Conservation (phyloP, 306 rosid genomes). For the Pyrus bretschneideri region DNA sequence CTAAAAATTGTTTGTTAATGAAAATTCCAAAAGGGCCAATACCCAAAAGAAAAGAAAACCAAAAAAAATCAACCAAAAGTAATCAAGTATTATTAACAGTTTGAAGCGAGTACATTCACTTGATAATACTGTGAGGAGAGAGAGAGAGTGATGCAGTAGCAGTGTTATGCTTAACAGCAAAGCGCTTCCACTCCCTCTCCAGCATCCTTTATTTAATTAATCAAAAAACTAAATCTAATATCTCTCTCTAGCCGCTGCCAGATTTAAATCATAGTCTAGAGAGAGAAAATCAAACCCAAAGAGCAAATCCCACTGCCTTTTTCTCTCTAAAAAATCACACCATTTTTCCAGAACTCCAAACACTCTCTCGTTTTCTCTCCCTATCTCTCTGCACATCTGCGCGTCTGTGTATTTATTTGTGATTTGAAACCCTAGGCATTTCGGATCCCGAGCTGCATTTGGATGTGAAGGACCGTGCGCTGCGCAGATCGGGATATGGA, state of each 20-base stretch:
- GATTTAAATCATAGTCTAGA: constrained; percentile 54
- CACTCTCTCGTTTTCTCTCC: constrained; percentile 9
- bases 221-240: constrained; percentile 17
- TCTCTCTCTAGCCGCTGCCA: constrained; percentile 19
- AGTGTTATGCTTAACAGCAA: constrained; percentile 41
- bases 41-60: background rate
- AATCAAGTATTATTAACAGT: background rate
- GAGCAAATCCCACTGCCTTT: background rate
- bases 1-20: too few relatives aligned
- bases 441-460: constrained; percentile 51
- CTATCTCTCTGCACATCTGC: background rate
- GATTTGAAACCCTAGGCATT: constrained; percentile 47
- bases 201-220: background rate
- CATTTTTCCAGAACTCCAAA: constrained; percentile 14
- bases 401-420: background rate
- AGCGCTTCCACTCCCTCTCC: constrained; percentile 17
- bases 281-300: constrained; percentile 30
- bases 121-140: background rate
- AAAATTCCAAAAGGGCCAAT: background rate
- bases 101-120: background rate
- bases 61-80: background rate
- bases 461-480: constrained; percentile 51
- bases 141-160: background rate
- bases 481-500: constrained; percentile 84
- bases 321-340: constrained; percentile 15